Base-by-base conservation (phyloP, 2,329 filamentous ascomycete genomes). In the Diaporthe ampelina region DNA sequence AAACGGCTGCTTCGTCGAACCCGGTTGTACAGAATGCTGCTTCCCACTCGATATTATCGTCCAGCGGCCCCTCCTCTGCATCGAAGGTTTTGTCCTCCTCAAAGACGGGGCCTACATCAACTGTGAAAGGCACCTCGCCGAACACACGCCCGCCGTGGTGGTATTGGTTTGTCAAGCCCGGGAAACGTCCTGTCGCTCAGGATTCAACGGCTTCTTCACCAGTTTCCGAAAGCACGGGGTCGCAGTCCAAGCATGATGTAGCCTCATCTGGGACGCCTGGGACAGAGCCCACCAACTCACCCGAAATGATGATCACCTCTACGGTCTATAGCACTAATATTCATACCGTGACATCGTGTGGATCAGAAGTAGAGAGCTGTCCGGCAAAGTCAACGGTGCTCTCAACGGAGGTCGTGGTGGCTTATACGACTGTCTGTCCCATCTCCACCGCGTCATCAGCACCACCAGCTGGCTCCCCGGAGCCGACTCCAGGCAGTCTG, bases 261-360 rank as follows among this genome's bases (percentile, higher is more conserved):
- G 21, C 32, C 15, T 13, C 8, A 17, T 40, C 63, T 26, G 48
- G 21, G 26, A 29, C 9, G 8, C 19, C 48, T n/a, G n/a, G n/a
- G 9, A 21, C 21, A 37, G 63, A 15, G 21, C 13, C 63, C 29
- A 17, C 21, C 48, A 24, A 17, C 10, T 43, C 57, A 7, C 50
- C 50, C 0, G 63, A 37, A 21, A 17, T 48, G 35, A 72, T 57
- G 35, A 72, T 70, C 0, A 75, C 61, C 15, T 65, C 58, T 52
- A 72, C 40, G 3, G 52, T 70, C 5, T 54, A 71, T 21, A 61
- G 43, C 26, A 74, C 73, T 11, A 70, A 70, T 21, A 24, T 74
- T 13, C 32, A 74, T 43, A 74, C 73, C 13, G 69, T 74, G 10
- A 74, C 68, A 10, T 72, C 58, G 4, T 74, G 68, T n/a, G 73